Percentiles rank a stretch among this genome's conserved stretches.
Conservation (phyloP, 2,329 filamentous ascomycete species). For the Stemphylium beticola region DNA sequence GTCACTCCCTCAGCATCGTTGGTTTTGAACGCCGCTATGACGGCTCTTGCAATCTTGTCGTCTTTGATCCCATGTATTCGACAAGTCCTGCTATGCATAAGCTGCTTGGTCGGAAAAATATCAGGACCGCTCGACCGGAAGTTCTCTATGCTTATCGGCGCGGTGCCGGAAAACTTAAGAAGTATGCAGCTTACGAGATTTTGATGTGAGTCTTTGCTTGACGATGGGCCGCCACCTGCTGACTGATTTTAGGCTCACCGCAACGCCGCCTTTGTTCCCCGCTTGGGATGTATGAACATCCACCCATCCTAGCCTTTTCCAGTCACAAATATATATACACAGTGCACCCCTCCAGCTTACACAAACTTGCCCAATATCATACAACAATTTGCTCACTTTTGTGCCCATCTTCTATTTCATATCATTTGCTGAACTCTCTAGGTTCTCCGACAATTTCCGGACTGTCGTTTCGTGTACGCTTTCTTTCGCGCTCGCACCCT, state of each 20-base stretch:
- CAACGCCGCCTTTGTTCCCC: conserved; percentile 47
- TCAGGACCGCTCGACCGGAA: conserved; percentile 63
- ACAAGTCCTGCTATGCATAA: conserved; percentile 69
- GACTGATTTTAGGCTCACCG: conserved; percentile 40
- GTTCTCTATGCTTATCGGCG: conserved; percentile 69
- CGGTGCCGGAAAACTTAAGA: conserved; percentile 69
- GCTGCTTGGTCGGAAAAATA: conserved; percentile 58
- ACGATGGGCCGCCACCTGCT: background rate
- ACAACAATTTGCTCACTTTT: background rate
- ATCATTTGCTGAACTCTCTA: conserved; percentile 36
- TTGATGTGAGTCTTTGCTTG: conserved; percentile 63
- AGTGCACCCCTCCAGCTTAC: conserved; percentile 16
- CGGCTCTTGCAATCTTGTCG: conserved; percentile 72
- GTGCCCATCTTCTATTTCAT: background rate
- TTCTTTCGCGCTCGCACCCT: conserved; percentile 47
- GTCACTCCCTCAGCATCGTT: conserved; percentile 89
- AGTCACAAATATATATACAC: conserved; percentile 17
- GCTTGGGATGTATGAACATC: conserved; percentile 50
- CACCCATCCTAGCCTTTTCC: conserved; percentile 5
- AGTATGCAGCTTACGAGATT: conserved; percentile 79
- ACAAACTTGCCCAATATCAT: conserved; percentile 13
- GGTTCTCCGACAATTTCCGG: conserved; percentile 47
- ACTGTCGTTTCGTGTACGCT: conserved; percentile 46
- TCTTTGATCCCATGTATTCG: conserved; percentile 86
- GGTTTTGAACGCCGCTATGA: conserved; percentile 75